Base-by-base conservation (phyloP, 306 rosid species). In the Trichosanthes truncata region DNA sequence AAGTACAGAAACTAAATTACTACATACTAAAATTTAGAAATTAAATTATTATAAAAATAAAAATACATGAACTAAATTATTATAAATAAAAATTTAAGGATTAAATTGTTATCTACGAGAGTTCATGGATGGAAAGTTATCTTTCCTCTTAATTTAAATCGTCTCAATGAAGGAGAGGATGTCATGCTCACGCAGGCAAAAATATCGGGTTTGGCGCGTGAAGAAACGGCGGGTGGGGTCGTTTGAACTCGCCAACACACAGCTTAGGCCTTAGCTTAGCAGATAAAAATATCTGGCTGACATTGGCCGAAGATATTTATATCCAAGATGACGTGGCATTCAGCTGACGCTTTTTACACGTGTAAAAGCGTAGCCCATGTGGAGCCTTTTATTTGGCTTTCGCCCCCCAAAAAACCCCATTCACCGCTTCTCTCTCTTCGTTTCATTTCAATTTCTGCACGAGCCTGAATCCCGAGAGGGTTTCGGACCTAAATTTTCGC, bases 311-410 rank as follows among this genome's bases (percentile, higher is more conserved):
- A 91, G 96, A 91, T 91, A 91, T 93, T 71, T 91, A 82, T 93
- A 86, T 43, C 14, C 3, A 3, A 1, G 86, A 26, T 86, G 96
- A 89, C 82, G 89, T 91, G 97, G 89, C 89, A 83, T 18, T 41
- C 8, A 1, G 36, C 14, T 45, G 61, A 76, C 26, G 14, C 38
- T 23, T 12, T 52, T 78, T 86, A 84, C 98, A 90, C 96, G 93
- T 89, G 97, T 88, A 94, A 94, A 94, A 92, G 91, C 87, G 87
- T 55, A 57, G 93, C 96, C 98, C 96, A 90, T 87, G 84, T 93
- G 97, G 92, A 87, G 46, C 80, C 82, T 78, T 17, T 63, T 81
- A 43, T 77, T 78, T 84, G 86, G 76, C 48, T 38, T 21, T 40
- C 52, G 52, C 83, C 85, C 80, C 43, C 41, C 40, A 43, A 35